phyloP scores from a whole-genome alignment of 108 stramenopile species.

The Nannochloropsis salina region DNA sequence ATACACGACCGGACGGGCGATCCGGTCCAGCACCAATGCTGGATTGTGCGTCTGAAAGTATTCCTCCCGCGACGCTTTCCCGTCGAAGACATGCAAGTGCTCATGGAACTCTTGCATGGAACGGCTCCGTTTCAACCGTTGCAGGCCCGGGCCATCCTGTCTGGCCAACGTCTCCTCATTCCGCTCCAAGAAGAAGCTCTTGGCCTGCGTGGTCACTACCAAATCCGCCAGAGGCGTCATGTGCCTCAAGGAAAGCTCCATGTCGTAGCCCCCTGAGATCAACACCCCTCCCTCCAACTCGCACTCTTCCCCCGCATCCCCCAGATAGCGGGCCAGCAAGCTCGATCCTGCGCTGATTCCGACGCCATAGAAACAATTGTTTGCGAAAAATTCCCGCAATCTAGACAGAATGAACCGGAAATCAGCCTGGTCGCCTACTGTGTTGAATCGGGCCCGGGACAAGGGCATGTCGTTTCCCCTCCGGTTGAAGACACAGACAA shows the following conservation, averaged over 20 bases:
- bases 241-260: not conserved
- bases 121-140: constrained; percentile 2
- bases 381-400: not conserved
- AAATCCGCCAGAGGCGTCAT: not conserved
- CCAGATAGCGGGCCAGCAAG: not conserved
- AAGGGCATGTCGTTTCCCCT: constrained; percentile 15
- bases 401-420: not conserved
- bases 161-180: not conserved
- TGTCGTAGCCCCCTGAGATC: not conserved
- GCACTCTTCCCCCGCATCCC: constrained; percentile 11
- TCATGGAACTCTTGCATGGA: constrained; percentile 7
- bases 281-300: not conserved
- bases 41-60: constrained; percentile 10
- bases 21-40: not conserved
- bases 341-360: not conserved
- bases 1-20: not conserved
- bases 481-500: not conserved
- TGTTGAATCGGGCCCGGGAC: constrained; percentile 2
- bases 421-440: not conserved
- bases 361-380: not conserved
- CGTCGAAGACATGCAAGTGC: constrained; percentile 6
- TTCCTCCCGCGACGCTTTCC: not conserved
- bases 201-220: not conserved
- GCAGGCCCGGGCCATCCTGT: not conserved
- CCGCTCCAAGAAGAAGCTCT: constrained; percentile 15